Percentiles rank a stretch among this genome's conserved stretches.
Conservation (phyloP, 2,329 filamentous ascomycete genomes). For the Lasiodiplodia gonubiensis region DNA sequence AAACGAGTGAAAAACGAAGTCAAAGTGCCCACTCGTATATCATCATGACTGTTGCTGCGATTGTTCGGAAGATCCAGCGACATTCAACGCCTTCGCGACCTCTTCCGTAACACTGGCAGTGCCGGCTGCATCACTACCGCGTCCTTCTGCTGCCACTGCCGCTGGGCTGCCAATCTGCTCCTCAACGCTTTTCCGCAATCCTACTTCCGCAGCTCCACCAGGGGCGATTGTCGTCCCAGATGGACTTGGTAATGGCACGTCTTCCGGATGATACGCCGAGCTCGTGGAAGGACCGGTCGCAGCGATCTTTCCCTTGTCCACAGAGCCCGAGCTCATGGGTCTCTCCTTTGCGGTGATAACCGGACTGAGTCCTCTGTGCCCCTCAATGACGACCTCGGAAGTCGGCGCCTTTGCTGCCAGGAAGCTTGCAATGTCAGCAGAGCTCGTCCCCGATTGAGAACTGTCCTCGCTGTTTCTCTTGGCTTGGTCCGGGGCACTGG, state of each 20-base stretch:
- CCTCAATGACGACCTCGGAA: conserved; percentile 7
- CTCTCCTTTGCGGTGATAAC: neutral
- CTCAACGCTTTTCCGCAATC: conserved; percentile 20
- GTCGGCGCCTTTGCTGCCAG: neutral
- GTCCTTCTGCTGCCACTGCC: neutral
- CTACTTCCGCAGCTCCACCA: neutral
- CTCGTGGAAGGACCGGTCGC: neutral
- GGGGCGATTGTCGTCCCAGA: neutral
- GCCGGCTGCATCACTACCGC: neutral
- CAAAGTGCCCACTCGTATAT: neutral
- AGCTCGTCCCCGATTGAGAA: conserved; percentile 40
- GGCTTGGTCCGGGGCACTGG: conserved; percentile 16
- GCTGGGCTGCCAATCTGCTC: conserved; percentile 7
- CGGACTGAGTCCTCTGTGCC: conserved; percentile 8
- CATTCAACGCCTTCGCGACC: conserved; percentile 1
- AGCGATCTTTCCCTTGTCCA: conserved; percentile 10
- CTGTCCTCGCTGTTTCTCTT: neutral
- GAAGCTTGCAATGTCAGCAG: conserved; percentile 48
- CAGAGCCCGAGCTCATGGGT: neutral
- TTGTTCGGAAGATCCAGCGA: neutral
- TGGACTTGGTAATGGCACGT: neutral
- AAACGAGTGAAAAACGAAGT: neutral
- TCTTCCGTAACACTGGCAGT: neutral
- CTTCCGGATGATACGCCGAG: neutral
- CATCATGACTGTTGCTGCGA: neutral